A percentile compares a stretch with the other conserved stretches of the same genome.
phyloP scores from a whole-genome alignment of 768 basidiomycete genomes.

The Hortiboletus flavorubellus region DNA sequence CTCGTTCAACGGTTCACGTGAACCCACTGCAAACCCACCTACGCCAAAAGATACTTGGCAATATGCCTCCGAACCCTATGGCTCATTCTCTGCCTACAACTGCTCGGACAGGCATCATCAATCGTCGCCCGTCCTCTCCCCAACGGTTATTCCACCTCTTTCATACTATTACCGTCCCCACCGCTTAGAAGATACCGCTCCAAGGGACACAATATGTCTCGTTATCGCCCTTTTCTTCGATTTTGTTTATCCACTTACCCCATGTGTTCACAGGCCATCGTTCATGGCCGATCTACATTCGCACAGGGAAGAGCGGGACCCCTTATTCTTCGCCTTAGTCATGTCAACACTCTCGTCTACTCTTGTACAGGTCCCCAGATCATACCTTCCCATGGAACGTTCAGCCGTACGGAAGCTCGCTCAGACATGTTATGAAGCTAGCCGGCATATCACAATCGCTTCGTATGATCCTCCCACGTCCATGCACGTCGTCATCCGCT shows the following conservation, averaged over 20 bases:
- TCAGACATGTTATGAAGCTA: slow-evolving; percentile 76
- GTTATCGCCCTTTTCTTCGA: slow-evolving; percentile 91
- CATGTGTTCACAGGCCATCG: slow-evolving; percentile 86
- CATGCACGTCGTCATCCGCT: slow-evolving; percentile 83
- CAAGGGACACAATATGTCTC: slow-evolving; percentile 73
- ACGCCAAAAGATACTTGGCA: slow-evolving; percentile 44
- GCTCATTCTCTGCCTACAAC: slow-evolving; percentile 62
- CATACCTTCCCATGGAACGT: slow-evolving; percentile 85
- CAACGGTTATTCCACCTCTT: slow-evolving; percentile 51
- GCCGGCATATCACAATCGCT: slow-evolving; percentile 73
- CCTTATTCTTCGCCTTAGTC: slow-evolving; percentile 86
- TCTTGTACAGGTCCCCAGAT: slow-evolving; percentile 82
- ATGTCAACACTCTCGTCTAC: slow-evolving; percentile 88
- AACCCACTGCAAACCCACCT: slow-evolving; percentile 31
- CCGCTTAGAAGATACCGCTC: slow-evolving; percentile 77
- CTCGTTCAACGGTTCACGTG: slow-evolving; percentile 39
- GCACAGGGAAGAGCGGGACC: slow-evolving; percentile 79
- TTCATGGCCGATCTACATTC: slow-evolving; percentile 88
- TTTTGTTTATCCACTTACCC: slow-evolving; percentile 89
- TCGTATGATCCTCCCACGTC: slow-evolving; percentile 83
- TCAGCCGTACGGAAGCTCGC: slow-evolving; percentile 82
- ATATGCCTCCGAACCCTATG: slow-evolving; percentile 51
- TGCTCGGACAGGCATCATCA: slow-evolving; percentile 71
- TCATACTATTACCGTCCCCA: slow-evolving; percentile 72
- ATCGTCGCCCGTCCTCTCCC: slow-evolving; percentile 42